phyloP scores from a whole-genome alignment of 1,139 yeast species.

The Magnusiomyces magnusii region DNA sequence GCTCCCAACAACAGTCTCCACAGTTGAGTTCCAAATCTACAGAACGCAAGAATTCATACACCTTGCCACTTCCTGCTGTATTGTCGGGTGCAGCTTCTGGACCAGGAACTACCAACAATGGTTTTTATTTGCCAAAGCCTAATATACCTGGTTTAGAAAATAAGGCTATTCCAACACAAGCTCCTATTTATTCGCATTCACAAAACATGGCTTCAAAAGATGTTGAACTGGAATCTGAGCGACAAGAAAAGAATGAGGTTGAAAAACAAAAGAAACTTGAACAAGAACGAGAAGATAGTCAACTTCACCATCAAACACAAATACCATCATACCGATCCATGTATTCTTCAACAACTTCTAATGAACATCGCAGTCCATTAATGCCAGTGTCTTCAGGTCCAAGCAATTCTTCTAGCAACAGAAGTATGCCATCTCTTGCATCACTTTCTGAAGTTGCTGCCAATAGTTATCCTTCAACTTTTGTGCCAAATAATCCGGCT shows the following conservation, averaged over 20 bases:
- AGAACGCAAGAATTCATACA: conserved; percentile 1
- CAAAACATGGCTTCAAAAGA: neutral
- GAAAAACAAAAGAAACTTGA: conserved; percentile 6
- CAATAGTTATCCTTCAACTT: conserved; percentile 8
- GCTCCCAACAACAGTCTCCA: neutral
- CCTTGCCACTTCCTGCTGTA: neutral
- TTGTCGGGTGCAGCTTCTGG: conserved; percentile 6
- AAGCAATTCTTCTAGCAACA: neutral
- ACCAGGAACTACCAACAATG: neutral
- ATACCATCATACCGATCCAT: conserved; percentile 1
- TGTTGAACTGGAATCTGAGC: neutral
- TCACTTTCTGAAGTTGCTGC: conserved; percentile 10
- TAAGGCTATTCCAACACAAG: neutral
- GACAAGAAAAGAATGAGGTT: neutral
- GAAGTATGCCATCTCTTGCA: conserved; percentile 6
- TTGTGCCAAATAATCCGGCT: no score
- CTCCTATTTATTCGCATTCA: neutral
- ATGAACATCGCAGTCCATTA: neutral
- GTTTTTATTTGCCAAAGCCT: conserved; percentile 12
- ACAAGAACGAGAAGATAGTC: neutral
- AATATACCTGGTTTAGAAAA: conserved; percentile 8
- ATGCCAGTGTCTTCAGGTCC: neutral
- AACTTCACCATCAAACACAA: conserved; percentile 3
- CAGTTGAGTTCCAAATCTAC: neutral
- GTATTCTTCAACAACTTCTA: neutral